Evolutionary conservation across 2,329 filamentous ascomycete genomes (phyloP).

Genomic region (Passalora sequoiae): DNA sequence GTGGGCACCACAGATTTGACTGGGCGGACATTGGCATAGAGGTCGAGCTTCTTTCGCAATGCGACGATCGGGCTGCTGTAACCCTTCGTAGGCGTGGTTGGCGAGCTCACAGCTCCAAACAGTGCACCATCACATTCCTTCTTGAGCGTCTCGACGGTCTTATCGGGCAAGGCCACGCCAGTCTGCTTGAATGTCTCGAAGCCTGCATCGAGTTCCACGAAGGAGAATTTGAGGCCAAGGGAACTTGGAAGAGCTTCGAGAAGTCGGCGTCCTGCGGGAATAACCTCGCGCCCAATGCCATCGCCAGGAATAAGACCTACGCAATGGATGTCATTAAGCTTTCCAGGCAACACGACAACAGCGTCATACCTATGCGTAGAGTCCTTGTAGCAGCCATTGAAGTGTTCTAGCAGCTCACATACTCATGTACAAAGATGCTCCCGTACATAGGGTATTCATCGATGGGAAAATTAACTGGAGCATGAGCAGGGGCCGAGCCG

Average conservation of each 20-base stretch:
- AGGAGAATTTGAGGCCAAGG: slow-evolving; percentile 88
- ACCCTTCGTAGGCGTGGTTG: slow-evolving; percentile 80
- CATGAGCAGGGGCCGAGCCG: too few species aligned
- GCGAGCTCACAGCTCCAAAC: slow-evolving; percentile 92
- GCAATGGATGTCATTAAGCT: background rate
- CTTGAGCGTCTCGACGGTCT: slow-evolving; percentile 83
- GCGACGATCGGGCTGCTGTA: slow-evolving; percentile 97
- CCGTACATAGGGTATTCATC: too few species aligned
- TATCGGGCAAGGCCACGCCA: slow-evolving; percentile 80
- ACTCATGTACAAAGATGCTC: too few species aligned
- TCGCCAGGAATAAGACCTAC: slow-evolving; percentile 79
- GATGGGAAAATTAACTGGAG: too few species aligned
- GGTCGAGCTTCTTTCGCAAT: slow-evolving; percentile 86
- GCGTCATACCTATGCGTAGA: slow-evolving; percentile 8
- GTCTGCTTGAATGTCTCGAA: slow-evolving; percentile 91
- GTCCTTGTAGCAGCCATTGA: slow-evolving; percentile 13
- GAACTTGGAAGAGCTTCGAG: slow-evolving; percentile 90
- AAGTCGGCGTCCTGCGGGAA: slow-evolving; percentile 82
- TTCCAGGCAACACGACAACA: background rate
- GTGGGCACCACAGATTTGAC: slow-evolving; percentile 74
- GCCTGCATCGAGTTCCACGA: slow-evolving; percentile 86
- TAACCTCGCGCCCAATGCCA: slow-evolving; percentile 97
- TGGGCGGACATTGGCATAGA: slow-evolving; percentile 95
- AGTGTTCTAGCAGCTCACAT: too few species aligned
- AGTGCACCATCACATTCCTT: slow-evolving; percentile 91